These are phyloP conservation scores for Xylariaceae sp. DNA, from an alignment of 2,329 filamentous ascomycete genomes.

Conservation along the genomic window DNA sequence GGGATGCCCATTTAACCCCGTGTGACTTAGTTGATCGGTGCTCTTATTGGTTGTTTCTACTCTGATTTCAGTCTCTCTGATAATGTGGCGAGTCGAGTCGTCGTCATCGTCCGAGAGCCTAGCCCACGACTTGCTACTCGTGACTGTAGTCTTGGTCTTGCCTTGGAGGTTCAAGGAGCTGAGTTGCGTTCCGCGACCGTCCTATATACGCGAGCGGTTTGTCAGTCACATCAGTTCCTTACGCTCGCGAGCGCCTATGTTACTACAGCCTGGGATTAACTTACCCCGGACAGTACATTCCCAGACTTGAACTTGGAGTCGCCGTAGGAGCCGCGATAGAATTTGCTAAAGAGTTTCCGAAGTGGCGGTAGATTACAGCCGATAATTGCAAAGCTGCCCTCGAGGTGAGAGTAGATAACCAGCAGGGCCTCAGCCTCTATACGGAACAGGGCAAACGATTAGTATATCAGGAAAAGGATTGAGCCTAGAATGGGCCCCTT, in stretches of 20 bases:
- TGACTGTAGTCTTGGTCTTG: background rate
- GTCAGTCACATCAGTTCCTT: background rate
- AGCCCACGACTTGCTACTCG: background rate
- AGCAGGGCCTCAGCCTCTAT: slow-evolving; percentile 3
- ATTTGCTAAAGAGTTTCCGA: slow-evolving; percentile 9
- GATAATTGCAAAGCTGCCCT: slow-evolving; percentile 16
- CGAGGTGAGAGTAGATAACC: slow-evolving; percentile 15
- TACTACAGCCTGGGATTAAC: background rate
- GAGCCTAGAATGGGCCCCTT: background rate
- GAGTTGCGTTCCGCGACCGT: background rate
- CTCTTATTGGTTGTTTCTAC: background rate
- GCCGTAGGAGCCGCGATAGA: background rate
- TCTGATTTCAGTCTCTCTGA: background rate
- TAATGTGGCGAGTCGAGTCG: background rate
- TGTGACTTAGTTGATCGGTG: background rate
- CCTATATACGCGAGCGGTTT: background rate
- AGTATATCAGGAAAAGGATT: no score
- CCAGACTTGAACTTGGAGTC: background rate
- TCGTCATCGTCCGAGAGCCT: background rate
- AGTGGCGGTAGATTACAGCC: slow-evolving; percentile 18
- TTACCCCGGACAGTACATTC: background rate
- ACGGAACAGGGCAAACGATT: background rate
- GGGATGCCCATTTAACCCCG: background rate
- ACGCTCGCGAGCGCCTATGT: background rate
- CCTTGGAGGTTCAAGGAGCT: background rate